These are phyloP conservation scores for Fusarium verticillioides DNA, from an alignment of 2,329 filamentous ascomycete genomes.

Conservation along the genomic window DNA sequence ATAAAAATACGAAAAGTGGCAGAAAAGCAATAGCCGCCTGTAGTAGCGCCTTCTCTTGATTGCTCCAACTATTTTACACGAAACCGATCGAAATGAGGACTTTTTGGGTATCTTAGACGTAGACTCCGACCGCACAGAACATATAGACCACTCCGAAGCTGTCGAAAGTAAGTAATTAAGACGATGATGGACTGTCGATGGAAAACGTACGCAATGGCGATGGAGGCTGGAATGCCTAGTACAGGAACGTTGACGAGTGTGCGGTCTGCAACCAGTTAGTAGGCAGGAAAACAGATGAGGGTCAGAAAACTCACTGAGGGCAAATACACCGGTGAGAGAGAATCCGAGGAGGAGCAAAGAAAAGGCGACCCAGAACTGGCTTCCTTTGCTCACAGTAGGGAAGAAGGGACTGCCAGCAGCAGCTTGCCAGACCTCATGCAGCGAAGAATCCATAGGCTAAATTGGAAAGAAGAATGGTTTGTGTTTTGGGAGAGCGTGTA, in stretches of 20 bases:
- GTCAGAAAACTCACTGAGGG: conserved; percentile 73
- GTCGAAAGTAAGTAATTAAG: conserved; percentile 34
- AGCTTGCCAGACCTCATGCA: conserved; percentile 93
- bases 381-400: conserved; percentile 81
- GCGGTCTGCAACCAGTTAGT: conserved; percentile 71
- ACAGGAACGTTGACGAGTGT: conserved; percentile 80
- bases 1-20: conserved; percentile 36
- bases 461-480: conserved; percentile 2
- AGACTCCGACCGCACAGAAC: conserved; percentile 98
- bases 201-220: conserved; percentile 84
- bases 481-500: not conserved
- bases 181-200: not conserved
- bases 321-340: conserved; percentile 80
- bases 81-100: conserved; percentile 45
- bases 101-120: conserved; percentile 77
- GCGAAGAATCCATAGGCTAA: conserved; percentile 78
- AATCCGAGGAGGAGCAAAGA: conserved; percentile 78
- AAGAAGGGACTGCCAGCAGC: conserved; percentile 87
- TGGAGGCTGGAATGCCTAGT: conserved; percentile 85
- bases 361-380: conserved; percentile 86
- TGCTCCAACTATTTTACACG: conserved; percentile 53
- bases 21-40: conserved; percentile 45
- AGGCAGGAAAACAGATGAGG: not conserved
- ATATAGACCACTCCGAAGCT: conserved; percentile 97
- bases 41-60: conserved; percentile 47